Base-by-base conservation (phyloP, 371 early-diverging fungal genomes). In the Haplosporangium sp. region DNA sequence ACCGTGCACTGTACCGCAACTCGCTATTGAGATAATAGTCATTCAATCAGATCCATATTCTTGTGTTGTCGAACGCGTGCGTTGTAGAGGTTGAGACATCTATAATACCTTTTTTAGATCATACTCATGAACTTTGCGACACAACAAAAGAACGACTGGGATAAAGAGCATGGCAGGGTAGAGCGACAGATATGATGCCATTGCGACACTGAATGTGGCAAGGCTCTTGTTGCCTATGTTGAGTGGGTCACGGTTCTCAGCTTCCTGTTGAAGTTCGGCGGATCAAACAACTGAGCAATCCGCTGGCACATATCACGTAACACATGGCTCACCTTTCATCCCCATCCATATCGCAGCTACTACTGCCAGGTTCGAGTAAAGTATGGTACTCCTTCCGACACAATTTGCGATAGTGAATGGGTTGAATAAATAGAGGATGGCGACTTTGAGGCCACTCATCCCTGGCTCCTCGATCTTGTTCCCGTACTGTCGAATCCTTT, bases 121-220 rank as follows among this genome's bases (percentile, higher is more conserved):
- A 21, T 18, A 16, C 36, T 55, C 58, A 11, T 52, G 55, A 21
- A 48, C 23, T 12, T 55, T 64, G 9, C 73, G 73, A 51, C 23
- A 71, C 29, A 74, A 37, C 59, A 85, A 65, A 37, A 95, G 70
- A 0, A 87, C 48, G n/a, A 92, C 74, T 0, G 95, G 94, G 9
- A 89, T 85, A 13, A 93, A 55, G 29, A 98, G 80, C 90, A 95
- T 91, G 8, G 85, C 82, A 7, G 97, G 96, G 76, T 96, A 96
- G 47, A 96, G 80, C 46, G 91, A 87, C 29, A 95, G 82, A 74
- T 95, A 95, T 0, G 93, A 69, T 4, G 95, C 95, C 18, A 92
- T 57, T 0, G 96, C 90, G 0, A 92, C 57, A 81, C 86, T 88
- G n/a, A 91, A 80, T 87, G 93, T 87, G 18, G 93, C 82, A 5